These are phyloP conservation scores for Cicer arietinum DNA, from an alignment of 306 rosid genomes.

Conservation along the genomic window DNA sequence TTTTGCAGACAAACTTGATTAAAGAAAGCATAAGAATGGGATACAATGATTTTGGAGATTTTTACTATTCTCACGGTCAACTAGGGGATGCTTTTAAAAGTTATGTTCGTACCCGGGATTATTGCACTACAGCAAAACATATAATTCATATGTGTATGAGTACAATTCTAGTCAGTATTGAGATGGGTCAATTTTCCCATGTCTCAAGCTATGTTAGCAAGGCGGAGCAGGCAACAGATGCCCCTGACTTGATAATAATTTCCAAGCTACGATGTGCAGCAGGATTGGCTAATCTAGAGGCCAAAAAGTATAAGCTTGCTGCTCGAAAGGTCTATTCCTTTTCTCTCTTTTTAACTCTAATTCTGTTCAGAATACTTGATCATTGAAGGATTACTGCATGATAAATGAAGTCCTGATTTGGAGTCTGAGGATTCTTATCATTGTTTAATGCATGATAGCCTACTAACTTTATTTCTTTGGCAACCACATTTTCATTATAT, in stretches of 20 bases:
- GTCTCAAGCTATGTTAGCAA: conserved; percentile 87
- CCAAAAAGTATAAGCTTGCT: conserved; percentile 96
- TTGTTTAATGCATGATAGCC: conserved; percentile 29
- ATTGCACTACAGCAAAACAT: conserved; percentile 94
- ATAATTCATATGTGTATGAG: conserved; percentile 95
- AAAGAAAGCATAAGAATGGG: conserved; percentile 99
- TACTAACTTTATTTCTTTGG: conserved; percentile 17
- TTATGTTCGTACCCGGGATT: conserved; percentile 96
- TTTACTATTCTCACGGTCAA: conserved; percentile 86
- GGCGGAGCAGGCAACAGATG: conserved; percentile 84
- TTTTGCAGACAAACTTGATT: conserved; percentile 90
- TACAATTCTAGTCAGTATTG: conserved; percentile 95
- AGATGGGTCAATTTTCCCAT: conserved; percentile 98
- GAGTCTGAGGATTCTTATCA: conserved; percentile 30
- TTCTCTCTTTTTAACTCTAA: background rate
- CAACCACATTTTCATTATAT: conserved; percentile 33
- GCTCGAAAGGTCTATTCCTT: conserved; percentile 88
- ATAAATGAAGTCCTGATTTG: conserved; percentile 22
- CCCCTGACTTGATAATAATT: conserved; percentile 59
- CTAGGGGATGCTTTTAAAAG: conserved; percentile 91
- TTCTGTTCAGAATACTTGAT: conserved; percentile 24
- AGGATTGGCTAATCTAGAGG: conserved; percentile 93
- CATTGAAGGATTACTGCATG: conserved; percentile 20
- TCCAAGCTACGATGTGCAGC: conserved; percentile 91
- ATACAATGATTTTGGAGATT: conserved; percentile 97